These are phyloP conservation scores for Tilletiopsis washingtonensis DNA, from an alignment of 1,284 basidiomycete genomes.

Conservation along the genomic window DNA sequence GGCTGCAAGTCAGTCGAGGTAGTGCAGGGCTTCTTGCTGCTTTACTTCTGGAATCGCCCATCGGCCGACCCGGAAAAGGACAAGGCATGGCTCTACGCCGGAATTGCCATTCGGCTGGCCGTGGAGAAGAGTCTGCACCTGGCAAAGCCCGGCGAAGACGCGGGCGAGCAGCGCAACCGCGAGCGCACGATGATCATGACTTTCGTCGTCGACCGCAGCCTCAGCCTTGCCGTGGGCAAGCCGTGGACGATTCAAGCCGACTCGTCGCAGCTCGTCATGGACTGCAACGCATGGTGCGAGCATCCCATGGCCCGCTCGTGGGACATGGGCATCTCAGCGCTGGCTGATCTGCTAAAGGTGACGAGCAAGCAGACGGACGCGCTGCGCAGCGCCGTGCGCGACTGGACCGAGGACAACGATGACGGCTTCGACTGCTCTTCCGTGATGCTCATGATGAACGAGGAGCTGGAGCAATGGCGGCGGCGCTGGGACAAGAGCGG, in stretches of 20 bases:
- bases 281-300: conserved; percentile 61
- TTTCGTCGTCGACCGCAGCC: conserved; percentile 75
- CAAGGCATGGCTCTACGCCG: conserved; percentile 66
- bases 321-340: conserved; percentile 39
- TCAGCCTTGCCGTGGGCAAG: conserved; percentile 83
- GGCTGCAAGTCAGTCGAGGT: conserved; percentile 88
- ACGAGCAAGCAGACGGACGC: conserved; percentile 74
- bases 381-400: conserved; percentile 74
- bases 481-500: conserved; percentile 55
- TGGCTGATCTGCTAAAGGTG: conserved; percentile 22
- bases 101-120: conserved; percentile 66
- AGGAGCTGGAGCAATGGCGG: conserved; percentile 64
- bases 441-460: conserved; percentile 73
- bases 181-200: conserved; percentile 90
- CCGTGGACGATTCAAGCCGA: conserved; percentile 79
- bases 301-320: conserved; percentile 35
- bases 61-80: conserved; percentile 73
- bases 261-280: conserved; percentile 60
- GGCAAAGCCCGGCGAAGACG: conserved; percentile 66
- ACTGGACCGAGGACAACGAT: conserved; percentile 72
- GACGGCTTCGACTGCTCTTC: conserved; percentile 72
- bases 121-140: conserved; percentile 90
- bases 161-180: conserved; percentile 81
- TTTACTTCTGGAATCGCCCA: conserved; percentile 48
- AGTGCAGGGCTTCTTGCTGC: conserved; percentile 48